These are phyloP conservation scores for Leptoxyphium fumago DNA, from an alignment of 2,329 filamentous ascomycete species.

Conservation along the genomic window DNA sequence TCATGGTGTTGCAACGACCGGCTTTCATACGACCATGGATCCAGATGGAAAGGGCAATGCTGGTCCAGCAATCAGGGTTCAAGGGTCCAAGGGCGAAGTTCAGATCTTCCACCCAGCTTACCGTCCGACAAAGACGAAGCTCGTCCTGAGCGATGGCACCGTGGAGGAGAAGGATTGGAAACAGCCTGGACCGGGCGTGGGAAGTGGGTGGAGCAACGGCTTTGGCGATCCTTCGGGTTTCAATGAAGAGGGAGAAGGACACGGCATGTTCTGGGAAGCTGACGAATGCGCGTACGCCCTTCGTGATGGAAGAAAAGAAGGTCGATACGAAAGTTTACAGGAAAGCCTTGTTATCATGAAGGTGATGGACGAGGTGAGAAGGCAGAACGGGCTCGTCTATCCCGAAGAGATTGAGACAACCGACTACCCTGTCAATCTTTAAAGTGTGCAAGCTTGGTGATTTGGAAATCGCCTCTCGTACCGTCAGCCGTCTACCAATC, in stretches of 20 bases:
- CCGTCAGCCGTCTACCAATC: too few relatives aligned
- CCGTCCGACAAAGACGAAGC: conserved; percentile 39
- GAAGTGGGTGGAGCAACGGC: conserved; percentile 33
- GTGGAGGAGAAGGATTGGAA: conserved; percentile 33
- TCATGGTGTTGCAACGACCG: conserved; percentile 51
- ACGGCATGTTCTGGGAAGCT: conserved; percentile 83
- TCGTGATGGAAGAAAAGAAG: conserved; percentile 63
- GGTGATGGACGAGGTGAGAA: conserved; percentile 54
- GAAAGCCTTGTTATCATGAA: conserved; percentile 83
- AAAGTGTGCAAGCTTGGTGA: background rate
- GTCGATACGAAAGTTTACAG: conserved; percentile 50
- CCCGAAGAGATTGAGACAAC: conserved; percentile 51
- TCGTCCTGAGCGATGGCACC: conserved; percentile 27
- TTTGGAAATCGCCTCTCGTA: too few relatives aligned
- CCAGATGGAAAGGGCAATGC: conserved; percentile 45
- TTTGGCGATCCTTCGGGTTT: conserved; percentile 22
- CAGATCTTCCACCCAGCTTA: conserved; percentile 61
- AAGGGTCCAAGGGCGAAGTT: conserved; percentile 69
- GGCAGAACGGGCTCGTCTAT: conserved; percentile 47
- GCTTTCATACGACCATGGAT: conserved; percentile 46
- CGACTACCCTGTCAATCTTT: conserved; percentile 34
- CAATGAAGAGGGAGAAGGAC: conserved; percentile 44
- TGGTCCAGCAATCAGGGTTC: conserved; percentile 59
- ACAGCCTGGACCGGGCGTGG: conserved; percentile 32
- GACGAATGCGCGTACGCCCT: conserved; percentile 64